Evolutionary conservation across 1,139 yeast species (phyloP).

Genomic region (Blastobotrys proliferans): DNA sequence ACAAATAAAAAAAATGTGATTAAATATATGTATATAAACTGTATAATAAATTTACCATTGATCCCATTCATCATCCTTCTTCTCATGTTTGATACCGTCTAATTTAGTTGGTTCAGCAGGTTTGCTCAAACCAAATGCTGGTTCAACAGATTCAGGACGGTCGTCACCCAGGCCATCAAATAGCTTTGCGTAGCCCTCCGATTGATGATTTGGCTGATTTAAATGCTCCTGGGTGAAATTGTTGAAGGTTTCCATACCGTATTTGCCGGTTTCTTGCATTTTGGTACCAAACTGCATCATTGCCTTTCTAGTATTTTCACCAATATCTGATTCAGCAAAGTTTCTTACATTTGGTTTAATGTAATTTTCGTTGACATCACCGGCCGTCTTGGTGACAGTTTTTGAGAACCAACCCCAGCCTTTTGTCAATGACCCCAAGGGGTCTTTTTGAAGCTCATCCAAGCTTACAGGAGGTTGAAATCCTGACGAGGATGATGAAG

Average conservation of each 20-base stretch:
- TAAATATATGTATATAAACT: neutral
- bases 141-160: slow-evolving; percentile 35
- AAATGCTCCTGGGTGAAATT: slow-evolving; percentile 46
- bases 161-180: slow-evolving; percentile 49
- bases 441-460: slow-evolving; percentile 79
- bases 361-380: slow-evolving; percentile 80
- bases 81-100: slow-evolving; percentile 44
- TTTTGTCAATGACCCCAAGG: slow-evolving; percentile 78
- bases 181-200: slow-evolving; percentile 47
- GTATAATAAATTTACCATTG: slow-evolving; percentile 26
- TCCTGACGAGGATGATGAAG: slow-evolving; percentile 45
- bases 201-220: slow-evolving; percentile 23
- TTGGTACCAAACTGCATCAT: slow-evolving; percentile 94
- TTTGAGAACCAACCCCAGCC: slow-evolving; percentile 94
- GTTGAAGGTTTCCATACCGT: slow-evolving; percentile 55
- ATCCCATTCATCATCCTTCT: slow-evolving; percentile 46
- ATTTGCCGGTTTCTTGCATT: slow-evolving; percentile 82
- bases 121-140: slow-evolving; percentile 66
- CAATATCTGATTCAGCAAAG: slow-evolving; percentile 73
- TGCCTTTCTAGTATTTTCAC: slow-evolving; percentile 80
- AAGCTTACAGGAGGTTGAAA: slow-evolving; percentile 56
- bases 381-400: slow-evolving; percentile 76
- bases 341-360: slow-evolving; percentile 85
- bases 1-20: neutral
- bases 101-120: slow-evolving; percentile 59